phyloP scores from a whole-genome alignment of 208 protist genomes.

The Leishmania aethiopica region DNA sequence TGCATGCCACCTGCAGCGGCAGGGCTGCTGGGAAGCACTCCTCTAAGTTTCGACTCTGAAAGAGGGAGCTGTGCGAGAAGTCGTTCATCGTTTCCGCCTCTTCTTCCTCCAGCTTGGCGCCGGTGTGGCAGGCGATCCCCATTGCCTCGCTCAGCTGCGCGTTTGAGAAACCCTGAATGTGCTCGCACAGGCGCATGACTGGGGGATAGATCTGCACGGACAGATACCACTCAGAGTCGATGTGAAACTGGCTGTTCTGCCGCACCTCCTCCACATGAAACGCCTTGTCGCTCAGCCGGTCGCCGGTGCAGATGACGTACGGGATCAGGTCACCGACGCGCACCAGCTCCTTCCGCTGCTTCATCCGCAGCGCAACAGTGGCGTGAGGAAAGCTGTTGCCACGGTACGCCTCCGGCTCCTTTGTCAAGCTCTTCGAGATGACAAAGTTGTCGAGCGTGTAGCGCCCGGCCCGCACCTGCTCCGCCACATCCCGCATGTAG shows the following conservation, averaged over 20 bases:
- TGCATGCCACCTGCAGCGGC: conserved; percentile 74
- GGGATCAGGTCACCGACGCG: conserved; percentile 95
- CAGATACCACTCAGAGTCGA: conserved; percentile 96
- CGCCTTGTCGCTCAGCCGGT: conserved; percentile 67
- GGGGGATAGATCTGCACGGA: conserved; percentile 94
- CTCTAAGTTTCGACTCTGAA: conserved; percentile 62
- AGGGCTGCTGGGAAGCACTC: conserved; percentile 82
- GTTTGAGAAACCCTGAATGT: conserved; percentile 90
- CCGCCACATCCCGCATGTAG: conserved; percentile 88
- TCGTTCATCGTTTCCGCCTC: conserved; percentile 49
- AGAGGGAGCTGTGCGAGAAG: conserved; percentile 77
- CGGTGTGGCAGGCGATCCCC: conserved; percentile 61
- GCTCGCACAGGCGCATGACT: conserved; percentile 93
- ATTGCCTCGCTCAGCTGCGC: conserved; percentile 88
- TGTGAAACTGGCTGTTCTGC: conserved; percentile 43
- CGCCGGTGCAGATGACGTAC: conserved; percentile 96
- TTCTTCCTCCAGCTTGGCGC: conserved; percentile 26
- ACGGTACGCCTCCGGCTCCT: conserved; percentile 96
- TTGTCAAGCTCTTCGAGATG: conserved; percentile 98
- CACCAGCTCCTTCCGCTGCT: conserved; percentile 88
- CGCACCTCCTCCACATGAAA: conserved; percentile 91
- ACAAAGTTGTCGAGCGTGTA: conserved; percentile 94
- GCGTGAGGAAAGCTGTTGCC: conserved; percentile 94
- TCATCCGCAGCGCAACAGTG: conserved; percentile 94
- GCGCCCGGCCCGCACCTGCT: conserved; percentile 70